Evolutionary conservation across 768 basidiomycete genomes (phyloP).

Genomic region (Pisolithus microcarpus): DNA sequence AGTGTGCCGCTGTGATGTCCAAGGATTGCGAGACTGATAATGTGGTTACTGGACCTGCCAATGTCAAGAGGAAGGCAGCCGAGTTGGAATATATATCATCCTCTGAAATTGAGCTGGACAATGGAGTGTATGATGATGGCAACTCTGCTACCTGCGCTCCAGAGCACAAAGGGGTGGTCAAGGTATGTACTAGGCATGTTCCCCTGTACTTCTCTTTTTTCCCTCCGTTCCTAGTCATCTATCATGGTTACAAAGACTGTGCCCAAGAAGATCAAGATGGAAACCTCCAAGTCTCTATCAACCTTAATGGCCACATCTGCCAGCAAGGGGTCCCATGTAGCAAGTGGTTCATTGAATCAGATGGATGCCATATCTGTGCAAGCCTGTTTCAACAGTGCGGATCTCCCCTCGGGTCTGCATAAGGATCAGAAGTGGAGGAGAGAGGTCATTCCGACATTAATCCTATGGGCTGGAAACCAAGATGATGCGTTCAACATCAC

Average conservation of each 20-base stretch:
- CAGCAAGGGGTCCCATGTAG: too few species aligned
- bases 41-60: too few species aligned
- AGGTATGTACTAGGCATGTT: neutral
- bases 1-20: too few species aligned
- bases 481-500: neutral
- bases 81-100: too few species aligned
- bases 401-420: neutral
- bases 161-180: neutral
- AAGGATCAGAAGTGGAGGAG: neutral
- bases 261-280: neutral
- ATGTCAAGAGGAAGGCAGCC: too few species aligned
- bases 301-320: too few species aligned
- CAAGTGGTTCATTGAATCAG: too few species aligned
- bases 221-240: neutral
- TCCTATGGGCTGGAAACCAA: neutral
- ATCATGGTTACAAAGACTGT: neutral
- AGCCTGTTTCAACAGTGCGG: neutral
- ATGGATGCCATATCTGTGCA: neutral
- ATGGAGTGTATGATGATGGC: neutral
- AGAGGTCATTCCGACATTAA: neutral
- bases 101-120: too few species aligned
- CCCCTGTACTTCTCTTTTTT: neutral
- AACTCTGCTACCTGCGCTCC: neutral
- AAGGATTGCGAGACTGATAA: too few species aligned
- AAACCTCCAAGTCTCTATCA: too few species aligned